Evolutionary conservation across 1,284 basidiomycete species (phyloP), one percentile per base, ranked within the genome.

Genomic region (Exsudoporus floridanus): DNA sequence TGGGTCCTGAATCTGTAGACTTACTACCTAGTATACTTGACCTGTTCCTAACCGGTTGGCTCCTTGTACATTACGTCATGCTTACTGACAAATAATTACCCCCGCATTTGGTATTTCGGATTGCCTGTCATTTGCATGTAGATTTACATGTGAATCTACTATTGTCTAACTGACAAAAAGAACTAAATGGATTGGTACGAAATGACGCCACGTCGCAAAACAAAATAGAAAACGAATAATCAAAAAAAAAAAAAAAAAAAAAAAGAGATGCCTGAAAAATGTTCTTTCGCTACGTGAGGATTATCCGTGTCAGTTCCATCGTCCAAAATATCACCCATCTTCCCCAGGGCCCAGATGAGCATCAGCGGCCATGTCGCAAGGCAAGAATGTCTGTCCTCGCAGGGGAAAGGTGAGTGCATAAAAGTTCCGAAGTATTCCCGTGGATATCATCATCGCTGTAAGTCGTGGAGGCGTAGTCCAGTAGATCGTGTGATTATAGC

Each of bases 211-310:
- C 14, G 46, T 41, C 50, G 66, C 60, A 65, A 57, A 66, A 66
- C 61, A 57, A 62, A 57, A 69, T 67, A 70, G 64, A 66, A 64
- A 62, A 65, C 49, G 57, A 71, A 71, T 69, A 71, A 66, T 59
- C 56, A 63, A 64, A 62, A 42, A 45, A 42, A 14, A 47, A 6
- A 43, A 38, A 50, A 13, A 25, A 25, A 25, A 25, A 25, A 25
- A 25, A 16, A 14, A 27, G n/a, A 21, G 19, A 25, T 18, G 30
- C 16, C 7, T 3, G 14, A 30, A 53, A 44, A 57, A 49, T 49
- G 57, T 58, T 59, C 57, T 34, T 52, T 51, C 39, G 19, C 21
- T 54, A 69, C 67, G 65, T 56, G 57, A 65, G 68, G n/a, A 64
- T 60, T 56, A 66, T 66, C 65, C 69, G 50, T 56, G 44, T 52